Evolutionary conservation across 768 basidiomycete genomes (phyloP).

Genomic region (Hygrocybe punicea): DNA sequence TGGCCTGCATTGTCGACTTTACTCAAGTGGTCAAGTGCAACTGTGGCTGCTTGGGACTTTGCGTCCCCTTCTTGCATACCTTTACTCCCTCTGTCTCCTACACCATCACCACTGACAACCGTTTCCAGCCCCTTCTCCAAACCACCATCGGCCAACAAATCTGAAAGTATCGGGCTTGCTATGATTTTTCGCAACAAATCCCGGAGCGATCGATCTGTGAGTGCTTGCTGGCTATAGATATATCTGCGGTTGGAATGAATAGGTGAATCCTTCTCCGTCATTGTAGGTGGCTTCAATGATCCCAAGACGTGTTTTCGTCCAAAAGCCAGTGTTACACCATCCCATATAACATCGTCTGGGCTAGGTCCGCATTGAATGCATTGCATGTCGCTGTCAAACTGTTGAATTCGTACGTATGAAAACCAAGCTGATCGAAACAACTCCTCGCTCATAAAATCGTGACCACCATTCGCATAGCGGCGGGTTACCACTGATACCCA

Average conservation of each 20-base stretch:
- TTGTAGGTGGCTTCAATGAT: conserved; percentile 8
- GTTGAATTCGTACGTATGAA: neutral
- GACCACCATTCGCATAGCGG: neutral
- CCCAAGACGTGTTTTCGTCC: conserved; percentile 13
- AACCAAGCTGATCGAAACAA: conserved; percentile 1
- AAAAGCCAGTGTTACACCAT: conserved; percentile 23
- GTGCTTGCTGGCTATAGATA: neutral
- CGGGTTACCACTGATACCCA: conserved; percentile 1
- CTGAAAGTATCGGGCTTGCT: neutral
- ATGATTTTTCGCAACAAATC: neutral
- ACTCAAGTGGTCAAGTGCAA: neutral
- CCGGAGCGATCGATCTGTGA: neutral
- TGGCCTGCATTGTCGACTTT: neutral
- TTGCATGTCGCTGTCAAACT: conserved; percentile 14
- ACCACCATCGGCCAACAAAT: neutral
- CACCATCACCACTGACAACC: neutral
- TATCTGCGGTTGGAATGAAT: neutral
- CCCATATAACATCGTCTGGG: conserved; percentile 18
- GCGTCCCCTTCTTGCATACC: too few relatives aligned
- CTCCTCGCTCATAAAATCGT: neutral
- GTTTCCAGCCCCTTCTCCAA: neutral
- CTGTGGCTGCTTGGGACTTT: neutral
- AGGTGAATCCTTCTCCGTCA: neutral
- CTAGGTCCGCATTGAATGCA: conserved; percentile 19
- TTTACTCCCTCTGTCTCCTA: neutral